Evolutionary conservation across 2,329 filamentous ascomycete species (phyloP).

Genomic region (Verticillium zaregamsianum): DNA sequence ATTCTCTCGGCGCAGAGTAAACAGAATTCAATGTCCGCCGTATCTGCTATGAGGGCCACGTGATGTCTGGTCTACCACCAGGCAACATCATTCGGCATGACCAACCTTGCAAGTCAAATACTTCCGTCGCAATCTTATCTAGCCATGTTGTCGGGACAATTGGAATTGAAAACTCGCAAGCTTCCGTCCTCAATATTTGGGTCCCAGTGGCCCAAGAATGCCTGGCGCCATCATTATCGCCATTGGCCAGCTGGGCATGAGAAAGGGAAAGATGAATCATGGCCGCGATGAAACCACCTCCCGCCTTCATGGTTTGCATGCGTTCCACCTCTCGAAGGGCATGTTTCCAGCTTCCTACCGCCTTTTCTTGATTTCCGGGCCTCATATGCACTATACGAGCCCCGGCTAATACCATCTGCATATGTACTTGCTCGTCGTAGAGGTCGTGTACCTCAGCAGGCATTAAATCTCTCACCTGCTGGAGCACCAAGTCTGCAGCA

Average conservation of each 20-base stretch:
- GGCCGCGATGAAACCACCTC: constrained; percentile 19
- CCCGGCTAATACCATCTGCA: constrained; percentile 20
- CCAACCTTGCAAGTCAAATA: constrained; percentile 3
- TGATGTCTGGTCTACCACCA: too few species aligned
- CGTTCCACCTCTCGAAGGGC: constrained; percentile 14
- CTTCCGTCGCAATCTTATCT: constrained; percentile 17
- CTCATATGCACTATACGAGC: constrained; percentile 19
- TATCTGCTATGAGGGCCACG: too few species aligned
- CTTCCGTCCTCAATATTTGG: constrained; percentile 10
- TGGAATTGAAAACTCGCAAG: constrained; percentile 26
- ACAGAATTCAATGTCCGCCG: too few species aligned
- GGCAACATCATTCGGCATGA: too few species aligned
- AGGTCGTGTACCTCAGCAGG: constrained; percentile 22
- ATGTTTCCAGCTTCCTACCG: constrained; percentile 16
- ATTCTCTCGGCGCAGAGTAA: too few species aligned
- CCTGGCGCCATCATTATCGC: constrained; percentile 9
- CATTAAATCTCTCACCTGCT: constrained; percentile 10
- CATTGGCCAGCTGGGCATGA: constrained; percentile 19
- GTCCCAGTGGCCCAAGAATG: neutral
- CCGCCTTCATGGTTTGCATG: constrained; percentile 16
- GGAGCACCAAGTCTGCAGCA: constrained; percentile 9
- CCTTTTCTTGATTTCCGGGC: constrained; percentile 6
- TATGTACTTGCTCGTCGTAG: constrained; percentile 25
- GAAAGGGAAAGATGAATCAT: constrained; percentile 23
- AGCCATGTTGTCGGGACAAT: constrained; percentile 24